Conservation (phyloP, 2,329 filamentous ascomycete species). For the Aspergillus fumigatiaffinis region DNA sequence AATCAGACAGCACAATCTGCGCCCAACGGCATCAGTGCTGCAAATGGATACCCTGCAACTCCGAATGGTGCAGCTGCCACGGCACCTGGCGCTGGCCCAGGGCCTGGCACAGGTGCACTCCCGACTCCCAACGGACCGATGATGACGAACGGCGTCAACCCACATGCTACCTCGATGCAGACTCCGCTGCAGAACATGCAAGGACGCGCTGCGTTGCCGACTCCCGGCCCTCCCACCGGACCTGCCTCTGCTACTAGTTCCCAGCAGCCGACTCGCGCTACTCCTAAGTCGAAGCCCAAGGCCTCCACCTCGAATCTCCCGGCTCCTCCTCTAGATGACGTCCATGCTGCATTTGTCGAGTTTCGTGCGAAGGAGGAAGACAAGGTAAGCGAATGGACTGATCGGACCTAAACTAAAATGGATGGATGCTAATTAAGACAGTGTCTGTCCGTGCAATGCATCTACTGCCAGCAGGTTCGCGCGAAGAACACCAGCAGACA, state of each 20-base stretch:
- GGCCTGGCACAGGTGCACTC: constrained; percentile 30
- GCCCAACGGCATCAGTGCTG: constrained; percentile 37
- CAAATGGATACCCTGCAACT: constrained; percentile 43
- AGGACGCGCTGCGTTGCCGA: constrained; percentile 38
- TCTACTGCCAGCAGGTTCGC: constrained; percentile 49
- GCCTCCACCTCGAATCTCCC: constrained; percentile 39
- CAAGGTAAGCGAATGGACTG: constrained; percentile 30
- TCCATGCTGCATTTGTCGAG: constrained; percentile 48
- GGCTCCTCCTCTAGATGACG: constrained; percentile 46
- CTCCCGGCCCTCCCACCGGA: constrained; percentile 32
- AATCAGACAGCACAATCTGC: constrained; percentile 35
- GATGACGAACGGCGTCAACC: constrained; percentile 43
- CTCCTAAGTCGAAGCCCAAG: constrained; percentile 38
- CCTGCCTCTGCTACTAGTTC: constrained; percentile 27
- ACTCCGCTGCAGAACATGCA: constrained; percentile 39
- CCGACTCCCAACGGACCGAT: constrained; percentile 41
- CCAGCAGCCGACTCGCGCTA: constrained; percentile 33
- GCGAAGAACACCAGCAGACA: constrained; percentile 50
- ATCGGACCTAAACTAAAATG: background rate
- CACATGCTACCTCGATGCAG: constrained; percentile 42
- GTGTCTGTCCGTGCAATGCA: constrained; percentile 49
- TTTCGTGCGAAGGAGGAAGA: constrained; percentile 46
- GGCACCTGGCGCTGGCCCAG: constrained; percentile 28
- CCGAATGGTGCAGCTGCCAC: constrained; percentile 36
- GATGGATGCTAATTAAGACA: constrained; percentile 10